Evolutionary conservation across 352 stramenopile genomes (phyloP).

Genomic region (Phytophthora cactorum): DNA sequence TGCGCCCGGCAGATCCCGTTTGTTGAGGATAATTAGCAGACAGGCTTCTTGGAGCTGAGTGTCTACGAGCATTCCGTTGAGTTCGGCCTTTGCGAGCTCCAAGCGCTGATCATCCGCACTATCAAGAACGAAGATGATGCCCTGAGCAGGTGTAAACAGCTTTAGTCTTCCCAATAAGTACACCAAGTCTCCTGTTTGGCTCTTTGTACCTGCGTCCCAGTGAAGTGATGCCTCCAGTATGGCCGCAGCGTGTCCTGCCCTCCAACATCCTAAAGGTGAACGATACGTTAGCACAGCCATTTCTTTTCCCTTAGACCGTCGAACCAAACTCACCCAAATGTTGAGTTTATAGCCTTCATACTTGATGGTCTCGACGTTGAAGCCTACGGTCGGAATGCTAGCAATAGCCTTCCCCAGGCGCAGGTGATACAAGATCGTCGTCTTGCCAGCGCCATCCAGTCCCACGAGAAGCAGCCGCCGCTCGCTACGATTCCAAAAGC

Average conservation of each 20-base stretch:
- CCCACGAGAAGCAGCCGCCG: slow-evolving; percentile 78
- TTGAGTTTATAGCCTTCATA: slow-evolving; percentile 79
- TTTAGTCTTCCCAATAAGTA: neutral
- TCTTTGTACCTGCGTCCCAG: slow-evolving; percentile 67
- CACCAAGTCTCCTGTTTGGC: neutral
- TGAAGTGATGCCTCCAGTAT: slow-evolving; percentile 89
- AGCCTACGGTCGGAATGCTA: slow-evolving; percentile 82
- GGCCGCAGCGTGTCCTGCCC: slow-evolving; percentile 80
- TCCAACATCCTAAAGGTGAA: slow-evolving; percentile 65
- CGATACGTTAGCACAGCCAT: neutral
- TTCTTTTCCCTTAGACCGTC: neutral
- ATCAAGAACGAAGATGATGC: slow-evolving; percentile 88
- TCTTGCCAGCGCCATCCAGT: slow-evolving; percentile 81
- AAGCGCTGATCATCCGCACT: slow-evolving; percentile 70
- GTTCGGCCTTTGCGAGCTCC: slow-evolving; percentile 73
- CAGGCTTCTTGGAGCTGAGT: slow-evolving; percentile 71
- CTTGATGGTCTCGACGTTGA: slow-evolving; percentile 84
- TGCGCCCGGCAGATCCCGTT: slow-evolving; percentile 65
- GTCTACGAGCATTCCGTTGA: slow-evolving; percentile 74
- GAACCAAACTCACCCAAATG: slow-evolving; percentile 60
- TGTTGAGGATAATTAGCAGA: slow-evolving; percentile 81
- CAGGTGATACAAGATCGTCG: slow-evolving; percentile 84
- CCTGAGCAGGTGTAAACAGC: slow-evolving; percentile 32
- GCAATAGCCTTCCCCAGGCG: slow-evolving; percentile 77
- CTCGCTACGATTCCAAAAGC: slow-evolving; percentile 83